Base-by-base conservation (phyloP, 768 basidiomycete species). In the Myochromella boudieri region DNA sequence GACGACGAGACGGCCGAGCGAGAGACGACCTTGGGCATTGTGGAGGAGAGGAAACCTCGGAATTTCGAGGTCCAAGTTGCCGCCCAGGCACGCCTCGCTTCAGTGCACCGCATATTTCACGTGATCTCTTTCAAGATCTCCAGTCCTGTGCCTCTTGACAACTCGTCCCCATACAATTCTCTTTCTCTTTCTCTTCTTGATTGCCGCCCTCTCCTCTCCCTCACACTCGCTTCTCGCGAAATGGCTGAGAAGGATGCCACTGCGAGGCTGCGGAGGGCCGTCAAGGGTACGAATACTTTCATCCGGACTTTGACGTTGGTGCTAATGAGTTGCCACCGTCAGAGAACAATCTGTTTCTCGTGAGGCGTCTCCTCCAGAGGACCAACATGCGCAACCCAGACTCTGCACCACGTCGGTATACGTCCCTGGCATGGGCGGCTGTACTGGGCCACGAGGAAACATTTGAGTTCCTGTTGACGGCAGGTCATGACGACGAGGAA, bases 311-410 rank as follows among this genome's bases (percentile, higher is more conserved):
- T 20, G 27, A 12, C 20, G 27, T 29, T 24, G 14, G 12, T 34
- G 20, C 53, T 57, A 36, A 53, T 51, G 59, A 22, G 55, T 60
- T 33, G 42, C 39, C 27, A n/a, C 14, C 6, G 44, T 28, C 61
- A 97, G 95, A 95, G 71, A 95, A 95, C 70, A 95, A 95, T 69
- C 81, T 97, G 54, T 87, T 94, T 57, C 82, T 95, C 51, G 91
- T 97, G 60, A 88, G 84, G 69, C 80, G 95, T 27, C 84, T 97
- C 55, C 76, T 92, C 44, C 82, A 89, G 65, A 72, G 87, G 57
- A 86, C 86, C 7, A 93, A 97, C 60, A 82, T 97, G 75, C 82
- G 95, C 17, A 97, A 97, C 68, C 84, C 91, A 7, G 95, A 97
- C 68, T 75, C 85, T 9, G 77, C 76, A 12, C 70, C 81, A 18